Evolutionary conservation across 306 rosid genomes (phyloP).

Genomic region (Herpetospermum pedunculosum): DNA sequence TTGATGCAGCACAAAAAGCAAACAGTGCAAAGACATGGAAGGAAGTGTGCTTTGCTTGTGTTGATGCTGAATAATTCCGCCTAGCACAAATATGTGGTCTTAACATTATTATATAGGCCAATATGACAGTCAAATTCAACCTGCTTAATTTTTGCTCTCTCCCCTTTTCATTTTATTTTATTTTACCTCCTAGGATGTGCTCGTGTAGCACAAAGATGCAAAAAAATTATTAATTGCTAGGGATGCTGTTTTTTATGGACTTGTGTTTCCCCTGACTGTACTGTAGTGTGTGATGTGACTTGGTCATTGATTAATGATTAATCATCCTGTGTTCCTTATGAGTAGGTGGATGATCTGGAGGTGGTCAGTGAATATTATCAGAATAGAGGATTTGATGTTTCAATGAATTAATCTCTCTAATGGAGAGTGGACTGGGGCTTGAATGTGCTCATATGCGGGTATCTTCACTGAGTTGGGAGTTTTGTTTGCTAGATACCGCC

Average conservation of each 20-base stretch:
- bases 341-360: slow-evolving; percentile 96
- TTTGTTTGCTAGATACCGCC: slow-evolving; percentile 97
- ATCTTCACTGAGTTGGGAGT: slow-evolving; percentile 98
- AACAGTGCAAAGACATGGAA: slow-evolving; percentile 99
- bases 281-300: background rate
- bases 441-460: slow-evolving; percentile 99
- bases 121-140: background rate
- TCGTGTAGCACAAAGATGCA: background rate
- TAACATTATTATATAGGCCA: slow-evolving; percentile 90
- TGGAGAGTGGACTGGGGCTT: slow-evolving; percentile 98
- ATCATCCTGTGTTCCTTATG: slow-evolving; percentile 11
- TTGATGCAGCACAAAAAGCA: slow-evolving; percentile 99
- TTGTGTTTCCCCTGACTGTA: background rate
- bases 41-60: slow-evolving; percentile 99
- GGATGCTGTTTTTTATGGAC: background rate
- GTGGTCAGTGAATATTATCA: slow-evolving; percentile 98
- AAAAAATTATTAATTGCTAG: background rate
- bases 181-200: background rate
- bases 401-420: slow-evolving; percentile 89
- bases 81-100: slow-evolving; percentile 98
- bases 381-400: slow-evolving; percentile 97
- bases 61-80: slow-evolving; percentile 99
- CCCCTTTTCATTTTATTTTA: background rate
- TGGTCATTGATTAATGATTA: background rate
- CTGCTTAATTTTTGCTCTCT: background rate